Conservation (phyloP, 2,329 filamentous ascomycete species). For the Colletotrichum paranaense region DNA sequence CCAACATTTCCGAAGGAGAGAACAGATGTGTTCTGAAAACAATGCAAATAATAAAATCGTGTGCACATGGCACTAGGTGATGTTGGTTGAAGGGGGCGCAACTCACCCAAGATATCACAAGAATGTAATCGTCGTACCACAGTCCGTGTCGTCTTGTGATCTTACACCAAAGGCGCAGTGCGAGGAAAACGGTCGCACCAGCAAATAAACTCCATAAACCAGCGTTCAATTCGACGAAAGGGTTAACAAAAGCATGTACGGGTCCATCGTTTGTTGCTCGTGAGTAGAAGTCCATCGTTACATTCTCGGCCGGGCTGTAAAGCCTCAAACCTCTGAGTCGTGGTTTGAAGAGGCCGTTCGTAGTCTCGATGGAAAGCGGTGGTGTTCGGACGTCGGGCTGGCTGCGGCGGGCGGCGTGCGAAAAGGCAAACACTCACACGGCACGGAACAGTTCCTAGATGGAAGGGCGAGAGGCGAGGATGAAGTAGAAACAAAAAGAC, state of each 20-base stretch:
- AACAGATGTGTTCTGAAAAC: too few species aligned
- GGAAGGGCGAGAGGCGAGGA: background rate
- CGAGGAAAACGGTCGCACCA: constrained; percentile 45
- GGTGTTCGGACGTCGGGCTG: background rate
- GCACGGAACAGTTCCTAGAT: background rate
- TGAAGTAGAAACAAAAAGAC: constrained; percentile 25
- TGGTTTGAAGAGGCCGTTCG: background rate
- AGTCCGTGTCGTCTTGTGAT: constrained; percentile 47
- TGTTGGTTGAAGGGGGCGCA: constrained; percentile 32
- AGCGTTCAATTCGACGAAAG: constrained; percentile 45
- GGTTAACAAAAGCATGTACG: constrained; percentile 43
- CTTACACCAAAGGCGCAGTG: constrained; percentile 48
- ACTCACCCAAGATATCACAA: constrained; percentile 51
- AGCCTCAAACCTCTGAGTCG: constrained; percentile 1
- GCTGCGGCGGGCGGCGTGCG: background rate
- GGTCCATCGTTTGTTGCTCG: constrained; percentile 39
- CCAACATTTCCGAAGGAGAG: background rate
- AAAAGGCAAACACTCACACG: background rate
- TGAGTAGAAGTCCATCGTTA: constrained; percentile 14
- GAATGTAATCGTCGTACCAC: constrained; percentile 53
- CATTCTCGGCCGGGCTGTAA: constrained; percentile 28
- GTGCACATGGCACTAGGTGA: background rate
- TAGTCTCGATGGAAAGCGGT: background rate
- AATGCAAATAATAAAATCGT: background rate
- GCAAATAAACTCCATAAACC: constrained; percentile 48